Base-by-base conservation (phyloP, 495 filamentous ascomycete species). In the Daldinia decipiens region DNA sequence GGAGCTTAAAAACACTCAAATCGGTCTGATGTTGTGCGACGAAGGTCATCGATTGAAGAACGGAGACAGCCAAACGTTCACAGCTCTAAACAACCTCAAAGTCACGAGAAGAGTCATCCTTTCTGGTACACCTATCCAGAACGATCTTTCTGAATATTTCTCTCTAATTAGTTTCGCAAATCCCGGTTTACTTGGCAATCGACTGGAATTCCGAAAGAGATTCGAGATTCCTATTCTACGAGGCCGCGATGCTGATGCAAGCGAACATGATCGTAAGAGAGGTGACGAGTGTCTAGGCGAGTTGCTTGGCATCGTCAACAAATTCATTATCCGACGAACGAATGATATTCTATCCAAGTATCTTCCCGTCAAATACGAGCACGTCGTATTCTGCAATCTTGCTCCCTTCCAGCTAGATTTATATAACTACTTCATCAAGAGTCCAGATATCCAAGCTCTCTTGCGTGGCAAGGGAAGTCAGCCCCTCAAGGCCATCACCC, bases 321-420 rank as follows among this genome's bases (percentile, higher is more conserved):
- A 97, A 74, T 99, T 98, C 83, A 98, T 99, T 79, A 99, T 99
- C 76, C 92, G 95, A 47, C 89, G 95, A 29, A 98, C 95, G 0
- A 99, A 99, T 84, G 95, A 99, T 76, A 95, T 99, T 59, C 82
- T 99, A 19, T 97, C 95, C 40, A 98, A 99, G 77, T 99, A 99
- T 79, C 86, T 99, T 53, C 96, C 95, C 2, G 88, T 98, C 81
- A 99, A 99, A 81, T 99, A 99, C 81, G 95, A 99, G 75, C 95
- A 99, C 79, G 95, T 99, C 31, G 96, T 99, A n/a, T 99, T 99
- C 83, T 99, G 95, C 85, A 97, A 96, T 73, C 86, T 97, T 34
- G 90, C 94, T 24, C 90, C 91, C 0, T 98, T 99, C 81, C 95
- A 99, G 77, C 82, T 94, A 50, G 92, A 90, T 66, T 84, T 99